Conservation (phyloP, 495 filamentous ascomycete genomes). For the Penicillium odoratum region DNA sequence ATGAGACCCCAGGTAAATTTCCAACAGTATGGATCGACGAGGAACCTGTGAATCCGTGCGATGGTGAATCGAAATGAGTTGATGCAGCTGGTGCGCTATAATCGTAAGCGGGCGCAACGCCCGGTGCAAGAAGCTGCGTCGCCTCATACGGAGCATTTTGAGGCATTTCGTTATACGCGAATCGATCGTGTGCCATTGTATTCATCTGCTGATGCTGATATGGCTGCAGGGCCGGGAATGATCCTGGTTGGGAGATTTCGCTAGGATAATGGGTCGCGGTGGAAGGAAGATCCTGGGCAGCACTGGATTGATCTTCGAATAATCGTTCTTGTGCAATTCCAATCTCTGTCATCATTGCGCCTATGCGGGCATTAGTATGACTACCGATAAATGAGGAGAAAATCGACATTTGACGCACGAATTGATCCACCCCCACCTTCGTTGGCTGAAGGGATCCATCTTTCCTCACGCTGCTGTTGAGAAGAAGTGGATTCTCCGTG, state of each 20-base stretch:
- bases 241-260: slow-evolving; percentile 21
- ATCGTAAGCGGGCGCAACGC: slow-evolving; percentile 8
- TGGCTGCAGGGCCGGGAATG: slow-evolving; percentile 16
- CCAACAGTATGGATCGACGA: slow-evolving; percentile 9
- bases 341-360: slow-evolving; percentile 43
- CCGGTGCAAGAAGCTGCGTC: slow-evolving; percentile 12
- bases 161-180: background rate
- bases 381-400: background rate
- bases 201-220: slow-evolving; percentile 7
- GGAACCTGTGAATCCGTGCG: slow-evolving; percentile 2
- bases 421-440: slow-evolving; percentile 35
- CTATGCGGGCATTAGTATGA: slow-evolving; percentile 18
- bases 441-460: slow-evolving; percentile 36
- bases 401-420: slow-evolving; percentile 24
- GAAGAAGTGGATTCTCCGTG: slow-evolving; percentile 27
- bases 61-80: slow-evolving; percentile 9
- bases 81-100: slow-evolving; percentile 12
- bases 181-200: background rate
- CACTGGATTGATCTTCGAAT: slow-evolving; percentile 31
- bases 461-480: slow-evolving; percentile 41
- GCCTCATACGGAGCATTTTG: slow-evolving; percentile 3
- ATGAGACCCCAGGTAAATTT: slow-evolving; percentile 8
- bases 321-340: slow-evolving; percentile 37
- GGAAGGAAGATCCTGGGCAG: slow-evolving; percentile 19
- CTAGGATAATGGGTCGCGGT: slow-evolving; percentile 16